Percentiles rank a stretch among this genome's conserved stretches.
Evolutionary conservation across 1,284 basidiomycete genomes (phyloP).

Genomic region (Puccinia horiana): DNA sequence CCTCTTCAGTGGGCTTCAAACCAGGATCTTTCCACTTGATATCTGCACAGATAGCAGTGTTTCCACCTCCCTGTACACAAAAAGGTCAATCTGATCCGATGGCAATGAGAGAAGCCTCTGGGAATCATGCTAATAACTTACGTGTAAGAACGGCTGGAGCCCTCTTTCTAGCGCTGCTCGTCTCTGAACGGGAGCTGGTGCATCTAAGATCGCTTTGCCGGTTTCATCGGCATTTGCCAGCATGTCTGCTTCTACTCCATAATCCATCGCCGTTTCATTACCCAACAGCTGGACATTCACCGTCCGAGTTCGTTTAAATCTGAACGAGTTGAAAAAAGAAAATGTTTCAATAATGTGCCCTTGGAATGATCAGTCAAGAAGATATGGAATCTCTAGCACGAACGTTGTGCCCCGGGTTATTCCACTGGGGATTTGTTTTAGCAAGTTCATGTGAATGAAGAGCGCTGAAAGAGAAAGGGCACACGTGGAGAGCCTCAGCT

Average conservation of each 20-base stretch:
- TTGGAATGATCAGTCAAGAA: not conserved
- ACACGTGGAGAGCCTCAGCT: not conserved
- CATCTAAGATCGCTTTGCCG: slow-evolving; percentile 58
- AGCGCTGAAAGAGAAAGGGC: not conserved
- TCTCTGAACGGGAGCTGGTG: slow-evolving; percentile 56
- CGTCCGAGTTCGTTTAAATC: slow-evolving; percentile 56
- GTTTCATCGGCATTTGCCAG: slow-evolving; percentile 61
- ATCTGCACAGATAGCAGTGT: slow-evolving; percentile 38
- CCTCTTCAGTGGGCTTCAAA: slow-evolving; percentile 54
- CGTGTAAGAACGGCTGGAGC: slow-evolving; percentile 59
- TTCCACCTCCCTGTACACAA: slow-evolving; percentile 49
- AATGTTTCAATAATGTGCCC: slow-evolving; percentile 51
- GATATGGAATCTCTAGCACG: not conserved
- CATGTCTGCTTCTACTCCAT: slow-evolving; percentile 61
- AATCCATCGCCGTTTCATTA: slow-evolving; percentile 55
- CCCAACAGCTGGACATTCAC: slow-evolving; percentile 54
- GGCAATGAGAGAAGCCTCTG: not conserved
- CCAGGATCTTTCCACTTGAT: slow-evolving; percentile 48
- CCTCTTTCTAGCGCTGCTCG: slow-evolving; percentile 59
- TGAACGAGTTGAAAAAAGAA: slow-evolving; percentile 50
- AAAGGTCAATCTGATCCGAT: slow-evolving; percentile 20
- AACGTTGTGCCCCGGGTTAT: slow-evolving; percentile 31
- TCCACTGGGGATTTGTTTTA: slow-evolving; percentile 60
- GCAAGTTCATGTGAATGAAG: slow-evolving; percentile 61
- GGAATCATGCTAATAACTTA: not conserved